Conservation (phyloP, 208 protist genomes). For the Acanthamoeba lenticulata region DNA sequence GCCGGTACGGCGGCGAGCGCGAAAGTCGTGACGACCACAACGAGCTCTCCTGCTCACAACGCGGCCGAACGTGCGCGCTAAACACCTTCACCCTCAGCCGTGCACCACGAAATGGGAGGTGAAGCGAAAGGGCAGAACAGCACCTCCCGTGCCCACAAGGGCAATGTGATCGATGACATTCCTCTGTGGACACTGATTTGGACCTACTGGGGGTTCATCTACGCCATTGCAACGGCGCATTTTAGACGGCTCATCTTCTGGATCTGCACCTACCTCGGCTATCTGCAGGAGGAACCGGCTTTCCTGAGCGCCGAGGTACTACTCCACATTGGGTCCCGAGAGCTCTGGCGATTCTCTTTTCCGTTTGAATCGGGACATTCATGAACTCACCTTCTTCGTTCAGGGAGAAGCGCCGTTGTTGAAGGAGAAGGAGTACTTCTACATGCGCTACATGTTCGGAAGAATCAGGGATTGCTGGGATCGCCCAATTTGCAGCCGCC, state of each 20-base stretch:
- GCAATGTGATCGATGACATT: constrained; percentile 62
- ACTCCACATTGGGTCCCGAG: not conserved
- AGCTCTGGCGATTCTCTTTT: not conserved
- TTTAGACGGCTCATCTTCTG: constrained; percentile 67
- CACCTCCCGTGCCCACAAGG: not conserved
- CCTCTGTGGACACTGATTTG: constrained; percentile 24
- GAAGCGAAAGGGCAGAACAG: not conserved
- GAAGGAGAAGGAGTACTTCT: constrained; percentile 95
- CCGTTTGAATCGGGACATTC: not conserved
- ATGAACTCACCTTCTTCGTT: not conserved
- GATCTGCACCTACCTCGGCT: not conserved
- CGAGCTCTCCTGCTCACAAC: too few relatives aligned
- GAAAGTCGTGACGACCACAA: too few relatives aligned
- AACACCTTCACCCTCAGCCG: not conserved
- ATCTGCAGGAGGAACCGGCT: not conserved
- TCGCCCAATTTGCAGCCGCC: constrained; percentile 92
- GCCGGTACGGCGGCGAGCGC: too few relatives aligned
- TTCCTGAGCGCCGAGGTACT: not conserved
- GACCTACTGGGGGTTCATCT: constrained; percentile 72
- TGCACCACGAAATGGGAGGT: not conserved
- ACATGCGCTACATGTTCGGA: constrained; percentile 93
- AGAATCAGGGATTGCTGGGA: constrained; percentile 89
- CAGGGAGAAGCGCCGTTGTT: constrained; percentile 95
- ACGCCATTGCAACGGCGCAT: constrained; percentile 76
- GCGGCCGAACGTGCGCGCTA: not conserved